Evolutionary conservation across 768 basidiomycete genomes (phyloP), one percentile per base, ranked within the genome.

Genomic region (Leccinum arenicola): DNA sequence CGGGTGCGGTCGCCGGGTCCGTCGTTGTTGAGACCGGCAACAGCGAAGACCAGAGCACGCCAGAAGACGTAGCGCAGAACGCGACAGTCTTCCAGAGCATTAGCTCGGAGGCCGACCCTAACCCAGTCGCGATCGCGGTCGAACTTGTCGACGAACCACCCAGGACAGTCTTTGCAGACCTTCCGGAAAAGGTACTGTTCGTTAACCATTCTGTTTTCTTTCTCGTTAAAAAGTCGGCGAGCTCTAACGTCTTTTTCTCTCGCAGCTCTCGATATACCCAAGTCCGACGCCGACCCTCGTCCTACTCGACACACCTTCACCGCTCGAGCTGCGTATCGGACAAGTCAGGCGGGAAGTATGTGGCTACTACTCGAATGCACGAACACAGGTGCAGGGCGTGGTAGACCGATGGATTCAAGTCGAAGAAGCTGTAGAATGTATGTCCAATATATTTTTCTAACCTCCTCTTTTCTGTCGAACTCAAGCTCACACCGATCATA

Each of bases 391-490:
- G 23, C 90, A 94, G 63, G 81, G 79, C 1, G 83, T 85, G 48
- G 83, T 96, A 17, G 83, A 86, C 33, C 81, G 80, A 61, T 96
- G 94, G 94, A 91, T 98, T 66, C 84, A 82, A 12, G 79, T 94
- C 33, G 96, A 98, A 71, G 83, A 89, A 64, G 81, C 83, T 8
- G 86, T 95, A 33, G 95, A 97, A 76, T 76, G 95, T 95, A 72
- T 61, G 89, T 82, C 4, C 3, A 23, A 12, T 35, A 35, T 19
- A 3, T 25, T 12, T n/a, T 48, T 51, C 43, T 17, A 2, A 25
- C 7, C 50, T 15, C 29, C 9, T 17, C 29, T 29, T 8, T 38
- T 4, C 25, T 9, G 4, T 56, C 3, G 7, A 6, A 54, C 2
- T 29, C 33, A 14, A 21, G 4, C 3, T 27, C 9, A 49, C 43